Percentiles rank a stretch among this genome's conserved stretches.
Conservation (phyloP, 345 rosid genomes). For the Moricandia arvensis region DNA sequence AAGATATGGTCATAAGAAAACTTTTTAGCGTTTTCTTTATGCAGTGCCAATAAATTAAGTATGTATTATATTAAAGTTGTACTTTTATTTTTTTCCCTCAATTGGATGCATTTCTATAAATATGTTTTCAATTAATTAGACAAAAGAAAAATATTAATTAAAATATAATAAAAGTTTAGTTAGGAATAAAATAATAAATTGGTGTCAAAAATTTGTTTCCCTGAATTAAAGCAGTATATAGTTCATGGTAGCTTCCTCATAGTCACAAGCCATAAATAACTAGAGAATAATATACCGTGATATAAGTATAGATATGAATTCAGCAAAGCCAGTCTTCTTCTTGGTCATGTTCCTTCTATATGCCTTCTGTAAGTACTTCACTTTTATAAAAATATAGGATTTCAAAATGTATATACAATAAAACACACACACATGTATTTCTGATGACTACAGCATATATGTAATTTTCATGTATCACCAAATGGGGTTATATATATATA, state of each 20-base stretch:
- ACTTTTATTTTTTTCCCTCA: no score
- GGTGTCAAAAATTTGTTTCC: not conserved
- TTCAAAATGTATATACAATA: not conserved
- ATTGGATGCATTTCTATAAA: no score
- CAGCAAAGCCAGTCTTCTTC: not conserved
- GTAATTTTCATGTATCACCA: not conserved
- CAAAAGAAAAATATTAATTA: not conserved
- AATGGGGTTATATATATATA: not conserved
- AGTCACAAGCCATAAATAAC: not conserved
- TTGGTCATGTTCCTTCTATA: not conserved
- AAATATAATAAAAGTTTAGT: not conserved
- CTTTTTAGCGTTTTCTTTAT: no score
- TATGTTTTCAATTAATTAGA: no score
- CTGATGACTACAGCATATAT: not conserved
- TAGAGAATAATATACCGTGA: not conserved
- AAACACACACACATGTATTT: not conserved
- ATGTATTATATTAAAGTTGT: no score
- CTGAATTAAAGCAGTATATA: not conserved
- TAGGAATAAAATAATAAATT: not conserved
- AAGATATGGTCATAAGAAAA: no score
- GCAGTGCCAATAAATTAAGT: no score
- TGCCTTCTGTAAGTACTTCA: not conserved
- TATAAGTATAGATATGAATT: not conserved
- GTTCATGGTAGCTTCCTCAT: not conserved
- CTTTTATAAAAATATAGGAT: not conserved